Evolutionary conservation across 164 flowering plant genomes (phyloP).

Genomic region (Stephania yunnanensis): DNA sequence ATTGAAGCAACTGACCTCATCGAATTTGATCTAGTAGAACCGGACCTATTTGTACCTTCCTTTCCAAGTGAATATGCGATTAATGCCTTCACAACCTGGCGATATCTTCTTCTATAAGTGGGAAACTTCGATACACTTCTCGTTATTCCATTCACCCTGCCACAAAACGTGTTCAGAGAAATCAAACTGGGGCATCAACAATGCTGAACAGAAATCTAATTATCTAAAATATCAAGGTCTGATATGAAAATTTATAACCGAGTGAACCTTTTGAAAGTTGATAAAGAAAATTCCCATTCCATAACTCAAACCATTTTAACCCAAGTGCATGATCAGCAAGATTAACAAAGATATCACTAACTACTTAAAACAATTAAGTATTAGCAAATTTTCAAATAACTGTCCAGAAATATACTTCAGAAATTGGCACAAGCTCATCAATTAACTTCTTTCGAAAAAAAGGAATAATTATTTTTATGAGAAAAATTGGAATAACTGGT

Average conservation of each 20-base stretch:
- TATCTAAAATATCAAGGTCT: neutral
- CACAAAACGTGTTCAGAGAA: neutral
- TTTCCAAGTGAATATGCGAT: slow-evolving; percentile 29
- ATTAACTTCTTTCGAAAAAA: neutral
- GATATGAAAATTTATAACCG: neutral
- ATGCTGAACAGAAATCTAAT: neutral
- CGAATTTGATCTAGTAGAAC: slow-evolving; percentile 17
- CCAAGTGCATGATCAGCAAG: neutral
- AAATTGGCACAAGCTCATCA: no score
- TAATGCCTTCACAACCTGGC: slow-evolving; percentile 56
- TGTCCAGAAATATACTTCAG: neutral
- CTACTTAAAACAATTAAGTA: neutral
- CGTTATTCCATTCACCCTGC: slow-evolving; percentile 68
- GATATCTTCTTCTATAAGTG: slow-evolving; percentile 65
- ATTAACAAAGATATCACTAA: neutral
- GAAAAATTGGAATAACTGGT: neutral
- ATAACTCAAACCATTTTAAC: neutral
- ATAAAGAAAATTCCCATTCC: neutral
- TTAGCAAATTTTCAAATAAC: neutral
- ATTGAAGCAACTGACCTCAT: slow-evolving; percentile 22
- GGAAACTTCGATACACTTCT: slow-evolving; percentile 72
- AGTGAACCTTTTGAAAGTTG: neutral
- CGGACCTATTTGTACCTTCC: slow-evolving; percentile 22
- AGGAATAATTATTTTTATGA: neutral
- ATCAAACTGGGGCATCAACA: neutral